Evolutionary conservation across 306 rosid genomes (phyloP).

Genomic region (Dalbergia cochinchinensis): DNA sequence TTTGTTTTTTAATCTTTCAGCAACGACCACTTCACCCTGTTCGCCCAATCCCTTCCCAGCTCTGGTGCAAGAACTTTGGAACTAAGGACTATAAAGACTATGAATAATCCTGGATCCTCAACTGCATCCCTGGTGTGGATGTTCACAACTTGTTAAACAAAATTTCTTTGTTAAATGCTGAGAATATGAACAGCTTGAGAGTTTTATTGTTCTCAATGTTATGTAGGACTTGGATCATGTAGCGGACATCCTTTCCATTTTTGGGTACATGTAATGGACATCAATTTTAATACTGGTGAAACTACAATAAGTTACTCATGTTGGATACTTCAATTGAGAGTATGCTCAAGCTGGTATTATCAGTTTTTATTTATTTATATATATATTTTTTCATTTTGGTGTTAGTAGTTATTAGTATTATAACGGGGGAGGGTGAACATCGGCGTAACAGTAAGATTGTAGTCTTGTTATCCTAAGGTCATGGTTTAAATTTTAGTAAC

Average conservation of each 20-base stretch:
- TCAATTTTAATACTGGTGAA: slow-evolving; percentile 45
- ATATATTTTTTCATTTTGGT: too few relatives aligned
- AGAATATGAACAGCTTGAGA: slow-evolving; percentile 51
- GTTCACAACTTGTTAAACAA: slow-evolving; percentile 39
- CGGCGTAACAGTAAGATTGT: too few relatives aligned
- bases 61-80: slow-evolving; percentile 98
- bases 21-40: slow-evolving; percentile 97
- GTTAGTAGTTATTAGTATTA: too few relatives aligned
- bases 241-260: slow-evolving; percentile 37
- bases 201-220: slow-evolving; percentile 45
- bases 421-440: too few relatives aligned
- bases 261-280: slow-evolving; percentile 41
- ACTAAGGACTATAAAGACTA: slow-evolving; percentile 81
- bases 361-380: not conserved
- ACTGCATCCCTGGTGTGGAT: slow-evolving; percentile 37
- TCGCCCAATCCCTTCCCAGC: slow-evolving; percentile 97
- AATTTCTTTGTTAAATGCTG: slow-evolving; percentile 47
- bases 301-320: slow-evolving; percentile 60
- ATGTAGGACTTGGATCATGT: slow-evolving; percentile 39
- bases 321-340: slow-evolving; percentile 33
- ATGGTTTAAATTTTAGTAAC: too few relatives aligned
- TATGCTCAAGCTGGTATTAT: slow-evolving; percentile 37
- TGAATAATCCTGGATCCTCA: slow-evolving; percentile 41
- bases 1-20: slow-evolving; percentile 59
- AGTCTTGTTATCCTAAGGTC: too few relatives aligned